Percentiles rank a stretch among this genome's conserved stretches.
Evolutionary conservation across 202 grass and related monocot species (phyloP).

Genomic region (Carex sylvatica): DNA sequence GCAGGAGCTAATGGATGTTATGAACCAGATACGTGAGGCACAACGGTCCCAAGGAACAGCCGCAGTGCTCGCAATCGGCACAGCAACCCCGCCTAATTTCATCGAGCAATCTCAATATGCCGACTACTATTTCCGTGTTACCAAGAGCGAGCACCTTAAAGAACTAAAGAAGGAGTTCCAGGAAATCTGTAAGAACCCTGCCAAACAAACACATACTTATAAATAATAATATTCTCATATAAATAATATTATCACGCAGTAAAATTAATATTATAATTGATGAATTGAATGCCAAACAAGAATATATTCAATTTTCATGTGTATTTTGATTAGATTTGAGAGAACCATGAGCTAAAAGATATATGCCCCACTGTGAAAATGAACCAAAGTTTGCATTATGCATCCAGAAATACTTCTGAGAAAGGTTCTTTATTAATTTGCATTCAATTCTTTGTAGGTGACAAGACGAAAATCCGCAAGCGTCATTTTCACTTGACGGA

Average conservation of each 20-base stretch:
- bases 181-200: too few relatives aligned
- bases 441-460: slow-evolving; percentile 2
- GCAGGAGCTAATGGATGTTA: background rate
- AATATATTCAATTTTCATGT: too few relatives aligned
- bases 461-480: slow-evolving; percentile 23
- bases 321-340: too few relatives aligned
- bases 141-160: background rate
- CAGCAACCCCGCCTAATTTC: background rate
- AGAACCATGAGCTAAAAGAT: too few relatives aligned
- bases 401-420: background rate
- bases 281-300: too few relatives aligned
- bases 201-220: too few relatives aligned
- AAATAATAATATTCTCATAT: too few relatives aligned
- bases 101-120: slow-evolving; percentile 10
- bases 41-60: slow-evolving; percentile 5
- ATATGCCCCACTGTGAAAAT: background rate
- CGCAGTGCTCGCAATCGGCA: slow-evolving; percentile 18
- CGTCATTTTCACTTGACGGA: background rate
- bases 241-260: too few relatives aligned
- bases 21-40: background rate
- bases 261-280: too few relatives aligned
- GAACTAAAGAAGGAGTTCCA: too few relatives aligned
- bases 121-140: slow-evolving; percentile 15
- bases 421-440: background rate
- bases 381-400: background rate